Base-by-base conservation (phyloP, 352 stramenopile genomes). In the Pythium phragmitis region DNA sequence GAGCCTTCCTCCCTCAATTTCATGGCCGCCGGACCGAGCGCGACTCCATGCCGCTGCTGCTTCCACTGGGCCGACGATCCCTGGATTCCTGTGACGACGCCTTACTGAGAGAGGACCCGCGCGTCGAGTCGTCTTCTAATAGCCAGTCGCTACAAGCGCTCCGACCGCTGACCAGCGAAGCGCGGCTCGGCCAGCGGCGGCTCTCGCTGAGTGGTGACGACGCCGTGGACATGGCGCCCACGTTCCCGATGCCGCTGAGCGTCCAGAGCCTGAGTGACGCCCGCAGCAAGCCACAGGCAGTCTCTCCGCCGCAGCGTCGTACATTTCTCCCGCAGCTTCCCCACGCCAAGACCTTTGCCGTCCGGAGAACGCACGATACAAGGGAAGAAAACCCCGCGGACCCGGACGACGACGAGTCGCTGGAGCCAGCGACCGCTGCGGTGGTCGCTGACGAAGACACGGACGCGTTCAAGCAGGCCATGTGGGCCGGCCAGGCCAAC, bases 401-500 rank as follows among this genome's bases (percentile, higher is more conserved):
- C 17, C 23, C 21, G 34, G 34, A 39, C 8, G 63, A 71, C 2
- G 79, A 57, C 23, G 60, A 48, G 8, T 30, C 26, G 26, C 26
- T 30, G 26, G 26, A 30, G 1, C 26, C 26, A 30, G 26, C 26
- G 26, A 30, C 26, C 26, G 2, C 26, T 1, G 26, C 26, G 2
- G 26, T 23, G 7, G 42, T 19, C 1, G 46, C 46, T 13, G 47
- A 73, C 17, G 49, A 68, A 58, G 66, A 90, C 5, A 90, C 74
- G 11, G 85, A 91, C 19, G 74, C 62, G 19, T 89, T 90, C 68
- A 79, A 82, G 64, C 71, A 87, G 13, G 85, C 87, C 14, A 94
- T 94, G 86, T 96, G 88, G 88, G 84, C 79, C 7, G 89, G 87
- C 0, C 84, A 96, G 50, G 80, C 83, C 39, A 97, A 96, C 58